Evolutionary conservation across 495 filamentous ascomycete species (phyloP), one percentile per base, ranked within the genome.

Genomic region (Hypoxylon subgilvum): DNA sequence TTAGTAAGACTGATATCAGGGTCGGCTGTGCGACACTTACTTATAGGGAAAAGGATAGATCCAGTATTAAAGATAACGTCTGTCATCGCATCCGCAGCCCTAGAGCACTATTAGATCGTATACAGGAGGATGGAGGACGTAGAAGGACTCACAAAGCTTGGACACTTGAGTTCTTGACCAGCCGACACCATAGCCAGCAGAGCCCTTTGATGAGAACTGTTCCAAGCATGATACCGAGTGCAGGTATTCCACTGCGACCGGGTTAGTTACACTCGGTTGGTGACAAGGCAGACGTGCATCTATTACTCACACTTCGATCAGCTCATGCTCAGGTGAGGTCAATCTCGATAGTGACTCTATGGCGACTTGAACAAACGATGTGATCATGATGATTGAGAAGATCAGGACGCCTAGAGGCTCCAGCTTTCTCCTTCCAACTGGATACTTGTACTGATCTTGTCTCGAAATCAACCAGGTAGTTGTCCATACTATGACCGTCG

Each of bases 181-280:
- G 71, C 2, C 91, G 89, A 69, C 92, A 96, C 88, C 88, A 97
- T 21, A 96, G 67, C 89, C 90, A 97, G 72, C 88, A 91, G n/a
- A 82, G 47, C 18, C 85, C 78, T 67, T 96, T 97, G 62, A 96
- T 84, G 9, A 92, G 65, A 18, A 97, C 87, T 0, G 92, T 97
- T 21, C 79, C 74, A 5, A 86, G 78, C 91, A 97, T 93, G 57
- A 97, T 91, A 16, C 73, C 72, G 36, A 95, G 87, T 2, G 91
- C 86, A 0, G 90, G 82, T n/a, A 86, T 63, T 0, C 84, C 80
- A 14, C 74, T 77, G 27, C 18, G 6, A 28, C 14, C 6, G 9
- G 2, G 5, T 65, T 45, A 68, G 68, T 22, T 35, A 4, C 16
- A n/a, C 21, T 8, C 16, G 7, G 8, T 14, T 18, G 12, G 13